Evolutionary conservation across 768 basidiomycete species (phyloP).

Genomic region (Mycena belliarum): DNA sequence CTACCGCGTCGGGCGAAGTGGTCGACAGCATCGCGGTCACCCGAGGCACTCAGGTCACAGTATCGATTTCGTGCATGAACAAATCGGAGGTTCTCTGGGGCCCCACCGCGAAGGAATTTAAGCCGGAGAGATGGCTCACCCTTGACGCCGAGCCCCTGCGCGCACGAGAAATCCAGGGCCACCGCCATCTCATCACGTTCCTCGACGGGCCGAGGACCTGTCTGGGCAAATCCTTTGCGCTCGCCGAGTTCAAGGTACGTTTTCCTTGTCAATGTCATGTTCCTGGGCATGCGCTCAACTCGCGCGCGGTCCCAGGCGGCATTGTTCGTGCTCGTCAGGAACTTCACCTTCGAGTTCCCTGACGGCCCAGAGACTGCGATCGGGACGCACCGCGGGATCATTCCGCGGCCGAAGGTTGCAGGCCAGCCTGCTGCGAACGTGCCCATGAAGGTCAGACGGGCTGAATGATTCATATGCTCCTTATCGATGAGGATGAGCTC

Average conservation of each 20-base stretch:
- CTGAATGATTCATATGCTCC: no score
- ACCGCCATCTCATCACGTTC: conserved; percentile 44
- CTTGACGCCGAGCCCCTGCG: conserved; percentile 23
- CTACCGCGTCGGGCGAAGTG: conserved; percentile 27
- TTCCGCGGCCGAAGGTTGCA: conserved; percentile 21
- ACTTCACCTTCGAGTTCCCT: conserved; percentile 28
- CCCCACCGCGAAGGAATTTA: conserved; percentile 42
- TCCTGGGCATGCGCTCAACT: neutral
- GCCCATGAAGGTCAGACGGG: conserved; percentile 8
- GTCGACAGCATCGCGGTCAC: conserved; percentile 36
- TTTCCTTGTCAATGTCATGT: neutral
- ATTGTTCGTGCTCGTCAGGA: conserved; percentile 32
- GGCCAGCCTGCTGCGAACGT: conserved; percentile 12
- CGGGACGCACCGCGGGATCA: conserved; percentile 14
- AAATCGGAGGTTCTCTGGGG: conserved; percentile 44
- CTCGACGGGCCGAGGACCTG: conserved; percentile 36
- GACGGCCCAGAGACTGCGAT: conserved; percentile 31
- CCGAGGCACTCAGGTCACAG: conserved; percentile 38
- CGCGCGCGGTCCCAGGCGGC: conserved; percentile 11
- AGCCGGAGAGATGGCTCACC: conserved; percentile 44
- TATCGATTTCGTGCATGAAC: conserved; percentile 44
- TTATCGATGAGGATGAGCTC: no score
- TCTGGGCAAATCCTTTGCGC: conserved; percentile 40
- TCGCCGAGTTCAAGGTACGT: conserved; percentile 28
- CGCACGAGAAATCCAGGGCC: conserved; percentile 37